phyloP scores from a whole-genome alignment of 1,139 yeast species.

The Zygosaccharomyces sapae region DNA sequence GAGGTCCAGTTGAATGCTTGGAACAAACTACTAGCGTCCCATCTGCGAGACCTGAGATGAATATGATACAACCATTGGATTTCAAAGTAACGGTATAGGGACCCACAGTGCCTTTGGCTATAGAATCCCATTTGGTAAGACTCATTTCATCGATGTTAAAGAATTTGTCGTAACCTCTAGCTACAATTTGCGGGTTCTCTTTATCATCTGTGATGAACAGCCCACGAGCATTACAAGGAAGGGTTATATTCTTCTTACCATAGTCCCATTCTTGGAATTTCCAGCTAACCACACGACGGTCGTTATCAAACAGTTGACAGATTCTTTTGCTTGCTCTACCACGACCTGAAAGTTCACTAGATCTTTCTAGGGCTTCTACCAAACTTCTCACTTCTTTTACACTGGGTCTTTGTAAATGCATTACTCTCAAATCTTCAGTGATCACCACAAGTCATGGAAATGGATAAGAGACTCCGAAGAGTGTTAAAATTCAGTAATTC shows the following conservation, averaged over 20 bases:
- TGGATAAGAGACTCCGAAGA: not conserved
- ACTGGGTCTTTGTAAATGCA: not conserved
- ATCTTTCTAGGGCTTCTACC: slow-evolving; percentile 31
- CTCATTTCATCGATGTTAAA: slow-evolving; percentile 71
- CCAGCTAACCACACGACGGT: slow-evolving; percentile 50
- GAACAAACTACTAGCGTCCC: slow-evolving; percentile 81
- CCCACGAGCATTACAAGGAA: slow-evolving; percentile 83
- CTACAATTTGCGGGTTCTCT: slow-evolving; percentile 45
- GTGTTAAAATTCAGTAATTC: too few species aligned
- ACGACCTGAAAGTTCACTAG: slow-evolving; percentile 29
- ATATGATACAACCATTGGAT: slow-evolving; percentile 90
- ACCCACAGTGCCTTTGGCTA: slow-evolving; percentile 53
- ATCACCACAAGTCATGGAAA: not conserved
- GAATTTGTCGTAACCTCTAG: slow-evolving; percentile 92
- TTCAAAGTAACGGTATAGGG: slow-evolving; percentile 81
- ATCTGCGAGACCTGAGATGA: slow-evolving; percentile 69
- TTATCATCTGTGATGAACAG: slow-evolving; percentile 55
- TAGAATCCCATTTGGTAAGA: slow-evolving; percentile 47
- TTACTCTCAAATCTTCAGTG: not conserved
- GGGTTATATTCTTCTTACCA: slow-evolving; percentile 46
- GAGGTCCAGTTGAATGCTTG: slow-evolving; percentile 78
- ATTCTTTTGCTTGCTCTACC: slow-evolving; percentile 40
- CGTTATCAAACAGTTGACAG: slow-evolving; percentile 36
- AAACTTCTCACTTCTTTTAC: slow-evolving; percentile 23
- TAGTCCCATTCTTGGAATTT: slow-evolving; percentile 89